phyloP scores from a whole-genome alignment of 148 eudicot genomes.

The Vaccinium macrocarpon region DNA sequence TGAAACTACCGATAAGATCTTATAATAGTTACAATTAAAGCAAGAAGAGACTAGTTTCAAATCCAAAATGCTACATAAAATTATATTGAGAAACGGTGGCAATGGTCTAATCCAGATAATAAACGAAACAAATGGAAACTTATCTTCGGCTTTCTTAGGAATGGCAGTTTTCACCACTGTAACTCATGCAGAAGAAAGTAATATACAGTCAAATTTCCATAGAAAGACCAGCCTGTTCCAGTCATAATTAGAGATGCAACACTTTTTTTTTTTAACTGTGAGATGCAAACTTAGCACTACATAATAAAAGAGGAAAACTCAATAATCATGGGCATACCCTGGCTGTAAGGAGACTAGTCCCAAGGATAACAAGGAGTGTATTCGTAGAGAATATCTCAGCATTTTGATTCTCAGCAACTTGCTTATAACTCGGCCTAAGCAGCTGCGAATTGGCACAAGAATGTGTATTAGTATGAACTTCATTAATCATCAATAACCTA shows the following conservation, averaged over 20 bases:
- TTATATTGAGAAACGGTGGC: not conserved
- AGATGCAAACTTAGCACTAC: not conserved
- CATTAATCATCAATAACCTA: too few species aligned
- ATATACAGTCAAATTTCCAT: not conserved
- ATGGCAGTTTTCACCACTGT: not conserved
- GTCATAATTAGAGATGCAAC: slow-evolving; percentile 12
- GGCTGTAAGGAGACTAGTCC: slow-evolving; percentile 96
- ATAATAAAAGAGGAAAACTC: not conserved
- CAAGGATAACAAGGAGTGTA: slow-evolving; percentile 94
- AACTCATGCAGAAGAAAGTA: not conserved
- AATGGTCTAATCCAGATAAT: not conserved
- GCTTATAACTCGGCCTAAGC: slow-evolving; percentile 94
- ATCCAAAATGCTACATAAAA: not conserved
- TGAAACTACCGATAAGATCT: not conserved
- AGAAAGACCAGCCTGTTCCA: slow-evolving; percentile 87
- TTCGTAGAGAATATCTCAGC: slow-evolving; percentile 97
- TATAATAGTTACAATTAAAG: not conserved
- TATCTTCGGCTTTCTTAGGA: not conserved
- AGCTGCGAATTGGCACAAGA: slow-evolving; percentile 50
- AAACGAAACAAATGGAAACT: not conserved
- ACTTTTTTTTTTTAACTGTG: too few species aligned
- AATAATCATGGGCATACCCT: slow-evolving; percentile 50
- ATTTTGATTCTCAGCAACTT: slow-evolving; percentile 95
- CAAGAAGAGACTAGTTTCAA: not conserved
- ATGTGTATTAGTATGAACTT: slow-evolving; percentile 11